A percentile compares a stretch with the other conserved stretches of the same genome.
Conservation (phyloP, 2,329 filamentous ascomycete species). For the Penicillium sp. region DNA sequence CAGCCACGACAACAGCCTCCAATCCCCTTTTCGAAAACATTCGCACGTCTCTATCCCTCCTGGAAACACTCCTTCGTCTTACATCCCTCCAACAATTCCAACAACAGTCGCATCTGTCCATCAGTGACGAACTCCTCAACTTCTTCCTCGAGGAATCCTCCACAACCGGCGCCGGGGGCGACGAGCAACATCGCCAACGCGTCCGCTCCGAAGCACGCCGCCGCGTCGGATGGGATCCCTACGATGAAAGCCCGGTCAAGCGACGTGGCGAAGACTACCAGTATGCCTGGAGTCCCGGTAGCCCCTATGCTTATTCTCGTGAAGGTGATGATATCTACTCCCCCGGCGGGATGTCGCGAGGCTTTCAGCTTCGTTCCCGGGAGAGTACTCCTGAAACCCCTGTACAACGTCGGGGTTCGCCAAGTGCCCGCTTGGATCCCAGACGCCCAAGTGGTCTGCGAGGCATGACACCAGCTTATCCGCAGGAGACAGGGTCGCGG, state of each 20-base stretch:
- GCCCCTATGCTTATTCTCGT: slow-evolving; percentile 26
- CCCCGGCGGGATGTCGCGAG: slow-evolving; percentile 25
- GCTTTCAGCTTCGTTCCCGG: slow-evolving; percentile 31
- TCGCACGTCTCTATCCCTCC: slow-evolving; percentile 69
- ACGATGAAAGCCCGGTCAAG: slow-evolving; percentile 68
- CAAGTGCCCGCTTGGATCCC: slow-evolving; percentile 20
- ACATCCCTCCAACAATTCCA: slow-evolving; percentile 88
- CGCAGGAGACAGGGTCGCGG: slow-evolving; percentile 12
- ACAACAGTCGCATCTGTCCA: slow-evolving; percentile 82
- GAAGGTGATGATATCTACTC: slow-evolving; percentile 29
- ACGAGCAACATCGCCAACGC: slow-evolving; percentile 59
- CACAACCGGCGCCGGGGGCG: slow-evolving; percentile 63
- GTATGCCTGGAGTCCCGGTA: slow-evolving; percentile 38
- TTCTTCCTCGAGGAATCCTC: slow-evolving; percentile 76
- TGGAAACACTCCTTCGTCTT: slow-evolving; percentile 84
- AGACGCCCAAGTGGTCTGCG: slow-evolving; percentile 23
- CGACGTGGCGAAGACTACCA: slow-evolving; percentile 64
- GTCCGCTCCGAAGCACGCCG: slow-evolving; percentile 59
- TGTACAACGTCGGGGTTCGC: slow-evolving; percentile 17
- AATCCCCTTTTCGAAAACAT: slow-evolving; percentile 54
- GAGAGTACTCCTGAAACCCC: slow-evolving; percentile 36
- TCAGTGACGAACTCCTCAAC: slow-evolving; percentile 81
- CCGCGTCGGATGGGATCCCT: slow-evolving; percentile 68
- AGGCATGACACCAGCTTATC: slow-evolving; percentile 23
- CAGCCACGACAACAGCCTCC: slow-evolving; percentile 35